A percentile compares a stretch with the other conserved stretches of the same genome.
phyloP scores from a whole-genome alignment of 176 grass and related monocot genomes.

The Calamus simplicifolius region DNA sequence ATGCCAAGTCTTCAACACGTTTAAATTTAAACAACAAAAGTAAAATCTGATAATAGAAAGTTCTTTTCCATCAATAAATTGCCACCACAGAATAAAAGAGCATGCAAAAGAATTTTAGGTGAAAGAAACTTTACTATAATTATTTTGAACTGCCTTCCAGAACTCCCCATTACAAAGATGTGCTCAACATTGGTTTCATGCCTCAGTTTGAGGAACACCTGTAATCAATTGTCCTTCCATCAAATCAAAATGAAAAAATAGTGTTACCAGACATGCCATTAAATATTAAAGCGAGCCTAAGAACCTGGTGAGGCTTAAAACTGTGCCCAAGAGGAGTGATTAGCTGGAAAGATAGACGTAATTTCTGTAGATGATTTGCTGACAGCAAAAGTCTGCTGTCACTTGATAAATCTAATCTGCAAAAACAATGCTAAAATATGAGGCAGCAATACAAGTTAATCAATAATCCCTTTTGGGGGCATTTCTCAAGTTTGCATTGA shows the following conservation, averaged over 20 bases:
- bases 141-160: constrained; percentile 75
- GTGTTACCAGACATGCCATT: no score
- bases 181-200: constrained; percentile 96
- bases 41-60: no score
- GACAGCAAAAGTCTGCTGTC: constrained; percentile 47
- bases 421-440: constrained; percentile 5
- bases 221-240: constrained; percentile 23
- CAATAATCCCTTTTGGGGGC: no score
- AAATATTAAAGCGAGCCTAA: no score
- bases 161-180: constrained; percentile 65
- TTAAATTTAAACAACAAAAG: no score
- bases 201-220: constrained; percentile 83
- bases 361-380: constrained; percentile 88
- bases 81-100: no score
- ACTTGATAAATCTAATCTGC: constrained; percentile 82
- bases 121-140: not conserved
- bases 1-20: no score
- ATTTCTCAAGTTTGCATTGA: not conserved
- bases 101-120: no score
- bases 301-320: constrained; percentile 95
- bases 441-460: not conserved
- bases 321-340: constrained; percentile 55
- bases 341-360: constrained; percentile 69
- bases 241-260: constrained; percentile 7
- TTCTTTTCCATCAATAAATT: no score